Evolutionary conservation across 306 rosid genomes (phyloP), one percentile per base, ranked within the genome.

Genomic region (Castanea mollissima): DNA sequence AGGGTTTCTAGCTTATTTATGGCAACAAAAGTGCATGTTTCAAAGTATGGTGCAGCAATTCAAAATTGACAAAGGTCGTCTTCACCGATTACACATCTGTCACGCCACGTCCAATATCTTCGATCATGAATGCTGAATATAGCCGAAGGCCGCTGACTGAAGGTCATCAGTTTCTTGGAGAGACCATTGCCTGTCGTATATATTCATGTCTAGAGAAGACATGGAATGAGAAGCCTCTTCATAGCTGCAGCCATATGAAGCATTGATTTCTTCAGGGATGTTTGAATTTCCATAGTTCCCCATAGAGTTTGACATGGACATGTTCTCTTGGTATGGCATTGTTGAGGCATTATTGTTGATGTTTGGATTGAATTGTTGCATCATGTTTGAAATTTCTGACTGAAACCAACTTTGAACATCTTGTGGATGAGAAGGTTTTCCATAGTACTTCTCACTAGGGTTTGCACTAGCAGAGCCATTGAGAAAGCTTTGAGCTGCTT

Each of bases 71-170:
- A 70, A 6, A 51, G 35, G 67, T 38, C 14, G 46, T 83, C 82
- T 82, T 84, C 91, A 76, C 85, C 81, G 76, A 62, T 78, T 77
- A 15, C 21, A 21, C 2, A 18, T 55, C 60, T 67, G 75, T 77
- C 73, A 13, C 76, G 44, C 76, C 58, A 56, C 65, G 80, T 74
- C 34, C 57, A 25, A 19, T 18, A 44, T 29, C 64, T 81, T 84
- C 16, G 16, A 49, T 49, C 74, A 83, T 57, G 83, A 82, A 60
- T 76, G 81, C 75, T 76, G 74, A 68, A 74, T 59, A 55, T 90
- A 88, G 74, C 97, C 89, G 84, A 92, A 95, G 83, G 96, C 89
- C 78, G 87, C 77, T 2, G 94, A 90, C 74, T 88, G 92, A 44
- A 91, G 91, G 9, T 95, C 97, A 69, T 89, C 90, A 12, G 76